A percentile compares a stretch with the other conserved stretches of the same genome.
Evolutionary conservation across 805 yeast species (phyloP).

Genomic region (Wickerhamiella azyma): DNA sequence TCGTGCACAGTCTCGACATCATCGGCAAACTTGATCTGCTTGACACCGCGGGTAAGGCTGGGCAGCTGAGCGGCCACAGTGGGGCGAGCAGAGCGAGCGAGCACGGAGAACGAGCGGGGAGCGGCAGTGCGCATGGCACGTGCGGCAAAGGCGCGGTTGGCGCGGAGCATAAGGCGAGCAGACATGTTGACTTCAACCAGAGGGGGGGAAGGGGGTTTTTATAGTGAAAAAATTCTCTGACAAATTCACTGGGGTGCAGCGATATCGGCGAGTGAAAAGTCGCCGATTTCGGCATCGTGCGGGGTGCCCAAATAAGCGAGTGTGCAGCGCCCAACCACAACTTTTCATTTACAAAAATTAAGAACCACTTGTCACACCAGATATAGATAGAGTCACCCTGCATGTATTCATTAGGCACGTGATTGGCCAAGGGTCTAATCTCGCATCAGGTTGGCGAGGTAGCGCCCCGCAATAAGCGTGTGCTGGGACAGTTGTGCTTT

Average conservation of each 20-base stretch:
- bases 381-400: too few species aligned
- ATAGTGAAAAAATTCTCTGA: constrained; percentile 5
- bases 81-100: constrained; percentile 28
- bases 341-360: too few species aligned
- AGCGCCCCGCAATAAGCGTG: neutral
- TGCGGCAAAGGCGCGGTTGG: constrained; percentile 24
- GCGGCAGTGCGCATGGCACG: constrained; percentile 36
- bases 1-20: constrained; percentile 86
- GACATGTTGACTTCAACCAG: constrained; percentile 13
- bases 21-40: constrained; percentile 95
- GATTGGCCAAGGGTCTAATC: neutral
- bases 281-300: neutral
- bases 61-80: constrained; percentile 30
- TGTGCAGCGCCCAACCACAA: too few species aligned
- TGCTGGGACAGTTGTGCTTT: neutral
- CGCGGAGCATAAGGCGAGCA: constrained; percentile 21
- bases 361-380: too few species aligned
- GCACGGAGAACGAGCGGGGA: constrained; percentile 51
- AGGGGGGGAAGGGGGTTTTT: neutral
- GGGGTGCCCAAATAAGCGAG: neutral
- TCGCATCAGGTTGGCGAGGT: neutral
- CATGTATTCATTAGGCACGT: neutral
- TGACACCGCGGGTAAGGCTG: constrained; percentile 73
- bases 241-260: constrained; percentile 2
- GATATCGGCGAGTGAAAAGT: constrained; percentile 5